These are phyloP conservation scores for Geranium brycei DNA, from an alignment of 345 rosid genomes.

Conservation along the genomic window DNA sequence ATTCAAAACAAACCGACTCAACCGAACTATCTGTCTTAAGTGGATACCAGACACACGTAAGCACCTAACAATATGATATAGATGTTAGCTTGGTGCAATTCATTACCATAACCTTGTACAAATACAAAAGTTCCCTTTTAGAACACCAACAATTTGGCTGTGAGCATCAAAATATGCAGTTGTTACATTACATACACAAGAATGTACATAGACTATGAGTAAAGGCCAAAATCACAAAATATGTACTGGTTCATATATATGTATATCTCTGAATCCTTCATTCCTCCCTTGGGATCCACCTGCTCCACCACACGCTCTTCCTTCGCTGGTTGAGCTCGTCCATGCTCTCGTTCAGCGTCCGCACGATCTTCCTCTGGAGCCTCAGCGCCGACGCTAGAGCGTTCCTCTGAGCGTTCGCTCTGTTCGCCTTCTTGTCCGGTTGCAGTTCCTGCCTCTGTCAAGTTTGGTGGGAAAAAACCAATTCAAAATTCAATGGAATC, in stretches of 20 bases:
- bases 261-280: slow-evolving; percentile 26
- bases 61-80: too few relatives aligned
- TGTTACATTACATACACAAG: slow-evolving; percentile 6
- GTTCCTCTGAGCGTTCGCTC: slow-evolving; percentile 47
- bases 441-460: slow-evolving; percentile 34
- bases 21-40: too few relatives aligned
- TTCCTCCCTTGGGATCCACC: slow-evolving; percentile 91
- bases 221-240: neutral
- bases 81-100: too few relatives aligned
- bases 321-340: slow-evolving; percentile 60
- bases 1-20: too few relatives aligned
- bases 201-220: slow-evolving; percentile 13
- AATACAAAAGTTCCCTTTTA: neutral
- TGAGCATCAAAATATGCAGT: too few relatives aligned
- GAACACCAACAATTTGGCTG: too few relatives aligned
- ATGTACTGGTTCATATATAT: neutral
- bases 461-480: too few relatives aligned
- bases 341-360: slow-evolving; percentile 57
- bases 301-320: slow-evolving; percentile 87
- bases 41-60: too few relatives aligned
- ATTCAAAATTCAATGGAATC: neutral
- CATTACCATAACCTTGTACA: neutral
- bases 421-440: slow-evolving; percentile 54
- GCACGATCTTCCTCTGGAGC: slow-evolving; percentile 63
- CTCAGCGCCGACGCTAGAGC: slow-evolving; percentile 67